Conservation (phyloP, 2,329 filamentous ascomycete species). For the Ciborinia camelliae region DNA sequence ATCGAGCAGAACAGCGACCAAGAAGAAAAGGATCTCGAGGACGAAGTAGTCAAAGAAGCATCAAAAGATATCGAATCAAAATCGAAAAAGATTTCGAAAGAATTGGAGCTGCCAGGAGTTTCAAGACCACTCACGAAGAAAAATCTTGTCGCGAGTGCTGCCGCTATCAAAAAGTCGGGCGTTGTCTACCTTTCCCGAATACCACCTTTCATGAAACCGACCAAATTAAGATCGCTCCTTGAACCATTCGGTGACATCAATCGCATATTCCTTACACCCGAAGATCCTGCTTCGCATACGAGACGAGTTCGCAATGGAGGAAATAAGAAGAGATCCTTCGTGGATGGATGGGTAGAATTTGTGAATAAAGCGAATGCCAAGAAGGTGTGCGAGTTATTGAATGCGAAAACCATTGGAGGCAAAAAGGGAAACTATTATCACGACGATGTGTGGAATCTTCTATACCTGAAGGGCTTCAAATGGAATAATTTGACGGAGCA, state of each 20-base stretch:
- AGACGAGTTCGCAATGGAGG: slow-evolving; percentile 69
- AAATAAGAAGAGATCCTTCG: slow-evolving; percentile 79
- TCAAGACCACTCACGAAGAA: slow-evolving; percentile 59
- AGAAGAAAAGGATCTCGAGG: slow-evolving; percentile 37
- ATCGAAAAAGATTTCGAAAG: slow-evolving; percentile 32
- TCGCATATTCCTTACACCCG: slow-evolving; percentile 75
- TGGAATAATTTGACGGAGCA: slow-evolving; percentile 74
- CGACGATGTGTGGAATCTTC: slow-evolving; percentile 82
- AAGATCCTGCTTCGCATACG: slow-evolving; percentile 63
- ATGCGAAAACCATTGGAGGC: slow-evolving; percentile 74
- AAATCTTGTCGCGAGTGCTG: slow-evolving; percentile 63
- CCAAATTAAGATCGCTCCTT: slow-evolving; percentile 71
- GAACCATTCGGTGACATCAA: slow-evolving; percentile 72
- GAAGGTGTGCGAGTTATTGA: slow-evolving; percentile 69
- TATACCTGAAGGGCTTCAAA: slow-evolving; percentile 81
- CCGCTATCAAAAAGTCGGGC: slow-evolving; percentile 68
- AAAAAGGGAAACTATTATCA: slow-evolving; percentile 82
- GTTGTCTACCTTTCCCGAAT: slow-evolving; percentile 81
- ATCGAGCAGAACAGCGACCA: slow-evolving; percentile 34
- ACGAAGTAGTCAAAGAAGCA: slow-evolving; percentile 25
- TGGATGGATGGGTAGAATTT: slow-evolving; percentile 86
- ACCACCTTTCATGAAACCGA: slow-evolving; percentile 84
- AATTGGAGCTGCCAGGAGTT: slow-evolving; percentile 45
- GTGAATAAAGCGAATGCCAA: slow-evolving; percentile 72
- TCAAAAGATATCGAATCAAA: slow-evolving; percentile 21